These are phyloP conservation scores for Kodamaea sp. DNA, from an alignment of 1,139 yeast genomes.

Conservation along the genomic window DNA sequence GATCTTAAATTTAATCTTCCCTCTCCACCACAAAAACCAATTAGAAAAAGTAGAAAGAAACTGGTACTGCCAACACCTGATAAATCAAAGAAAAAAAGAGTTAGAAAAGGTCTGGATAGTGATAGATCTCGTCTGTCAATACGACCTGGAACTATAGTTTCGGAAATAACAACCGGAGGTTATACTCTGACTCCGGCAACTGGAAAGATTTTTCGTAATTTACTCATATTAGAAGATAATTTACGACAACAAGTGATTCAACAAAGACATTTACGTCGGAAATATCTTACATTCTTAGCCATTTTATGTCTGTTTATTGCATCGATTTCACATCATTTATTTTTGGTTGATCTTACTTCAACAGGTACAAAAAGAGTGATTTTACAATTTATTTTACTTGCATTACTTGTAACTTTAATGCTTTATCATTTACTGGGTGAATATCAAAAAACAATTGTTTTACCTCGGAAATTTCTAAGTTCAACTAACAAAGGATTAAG, in stretches of 20 bases:
- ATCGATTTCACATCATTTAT: constrained; percentile 40
- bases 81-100: constrained; percentile 17
- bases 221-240: constrained; percentile 80
- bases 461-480: constrained; percentile 73
- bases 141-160: constrained; percentile 6
- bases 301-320: constrained; percentile 44
- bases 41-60: constrained; percentile 8
- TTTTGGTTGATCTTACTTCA: constrained; percentile 24
- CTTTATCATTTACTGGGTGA: constrained; percentile 87
- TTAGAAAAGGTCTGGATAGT: constrained; percentile 12
- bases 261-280: constrained; percentile 65
- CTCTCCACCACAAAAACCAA: constrained; percentile 1
- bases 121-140: constrained; percentile 22
- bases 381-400: constrained; percentile 61
- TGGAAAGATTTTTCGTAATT: constrained; percentile 72
- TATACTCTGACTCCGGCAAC: constrained; percentile 52
- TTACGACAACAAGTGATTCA: constrained; percentile 75
- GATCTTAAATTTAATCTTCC: constrained; percentile 7
- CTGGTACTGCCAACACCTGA: constrained; percentile 3
- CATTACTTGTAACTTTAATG: constrained; percentile 65
- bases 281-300: constrained; percentile 69
- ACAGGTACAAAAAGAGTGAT: constrained; percentile 41
- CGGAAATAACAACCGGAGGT: constrained; percentile 28
- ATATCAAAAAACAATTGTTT: constrained; percentile 76
- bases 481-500: constrained; percentile 85